Conservation (phyloP, 2,329 filamentous ascomycete genomes). For the Lachnellula cervina region DNA sequence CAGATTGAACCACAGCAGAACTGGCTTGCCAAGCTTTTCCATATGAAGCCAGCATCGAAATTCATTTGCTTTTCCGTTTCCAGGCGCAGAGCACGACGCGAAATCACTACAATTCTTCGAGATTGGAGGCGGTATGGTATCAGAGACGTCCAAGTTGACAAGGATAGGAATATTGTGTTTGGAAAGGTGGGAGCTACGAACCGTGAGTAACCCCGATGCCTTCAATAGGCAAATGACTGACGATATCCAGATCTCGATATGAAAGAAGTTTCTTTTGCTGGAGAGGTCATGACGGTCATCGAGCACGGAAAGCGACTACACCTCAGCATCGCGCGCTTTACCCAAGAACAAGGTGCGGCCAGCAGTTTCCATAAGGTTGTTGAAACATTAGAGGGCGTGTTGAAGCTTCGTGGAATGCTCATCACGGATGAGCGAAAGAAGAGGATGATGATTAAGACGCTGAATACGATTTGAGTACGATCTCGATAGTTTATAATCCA, state of each 20-base stretch:
- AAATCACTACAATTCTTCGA: conserved; percentile 67
- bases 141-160: conserved; percentile 71
- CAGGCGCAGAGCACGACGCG: conserved; percentile 68
- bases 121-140: conserved; percentile 62
- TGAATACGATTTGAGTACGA: conserved; percentile 28
- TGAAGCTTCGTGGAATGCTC: conserved; percentile 60
- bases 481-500: not conserved
- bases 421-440: conserved; percentile 62
- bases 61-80: conserved; percentile 72
- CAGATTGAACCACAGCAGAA: conserved; percentile 67
- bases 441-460: conserved; percentile 69
- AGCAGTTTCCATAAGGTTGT: conserved; percentile 83
- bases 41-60: conserved; percentile 76
- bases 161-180: conserved; percentile 72
- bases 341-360: conserved; percentile 85
- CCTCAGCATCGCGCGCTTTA: conserved; percentile 78
- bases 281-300: conserved; percentile 83
- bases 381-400: conserved; percentile 66
- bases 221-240: conserved; percentile 13
- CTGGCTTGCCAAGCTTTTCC: conserved; percentile 85
- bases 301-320: conserved; percentile 75
- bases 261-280: conserved; percentile 82
- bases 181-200: conserved; percentile 73
- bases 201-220: conserved; percentile 52
- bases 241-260: conserved; percentile 61